Evolutionary conservation across 1,139 yeast species (phyloP), one percentile per base, ranked within the genome.

Genomic region (Saccharomycopsis crataegensis): DNA sequence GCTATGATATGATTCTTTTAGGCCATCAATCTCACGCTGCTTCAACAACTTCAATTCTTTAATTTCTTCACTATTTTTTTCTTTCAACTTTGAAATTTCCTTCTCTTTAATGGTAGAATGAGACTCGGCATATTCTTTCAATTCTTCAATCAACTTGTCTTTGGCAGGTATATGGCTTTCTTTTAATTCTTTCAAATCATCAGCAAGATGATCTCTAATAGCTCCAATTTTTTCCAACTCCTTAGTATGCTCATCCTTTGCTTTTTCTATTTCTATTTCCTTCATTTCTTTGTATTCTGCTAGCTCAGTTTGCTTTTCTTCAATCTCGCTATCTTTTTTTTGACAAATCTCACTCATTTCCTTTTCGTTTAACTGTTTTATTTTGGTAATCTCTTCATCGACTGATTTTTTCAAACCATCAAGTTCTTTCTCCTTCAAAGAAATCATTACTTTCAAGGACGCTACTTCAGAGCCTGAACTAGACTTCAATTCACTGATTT

Each of bases 281-380:
- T 36, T n/a, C 40, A 11, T 3, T 11, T 36, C 40, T 36, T 36
- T 36, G n/a, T 11, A n/a, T 36, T 36, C 5, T 5, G n/a, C 11
- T 36, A 11, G n/a, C 5, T 36, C n/a, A 3, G 3, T 3, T 36
- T 36, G 40, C 11, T 11, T 36, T n/a, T 2, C 40, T 36, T 36
- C 5, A 36, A 36, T 36, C 11, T 11, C 28, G 28, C 28, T 22
- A 22, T 22, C 40, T 11, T 11, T n/a, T 3, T n/a, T 56, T 60
- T 61, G 16, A 36, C 2, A 36, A 36, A 61, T 54, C 38, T 60
- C 63, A 22, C 62, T 64, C 43, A 64, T 62, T 48, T 62, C 66
- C 14, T 55, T 56, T 6, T 67, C 69, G 28, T 69, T 65, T n/a
- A 59, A 57, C 28, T 51, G 57, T 55, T 58, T 60, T 43, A 58